phyloP scores from a whole-genome alignment of 2,329 filamentous ascomycete species.

The Metarhizium brunneum region DNA sequence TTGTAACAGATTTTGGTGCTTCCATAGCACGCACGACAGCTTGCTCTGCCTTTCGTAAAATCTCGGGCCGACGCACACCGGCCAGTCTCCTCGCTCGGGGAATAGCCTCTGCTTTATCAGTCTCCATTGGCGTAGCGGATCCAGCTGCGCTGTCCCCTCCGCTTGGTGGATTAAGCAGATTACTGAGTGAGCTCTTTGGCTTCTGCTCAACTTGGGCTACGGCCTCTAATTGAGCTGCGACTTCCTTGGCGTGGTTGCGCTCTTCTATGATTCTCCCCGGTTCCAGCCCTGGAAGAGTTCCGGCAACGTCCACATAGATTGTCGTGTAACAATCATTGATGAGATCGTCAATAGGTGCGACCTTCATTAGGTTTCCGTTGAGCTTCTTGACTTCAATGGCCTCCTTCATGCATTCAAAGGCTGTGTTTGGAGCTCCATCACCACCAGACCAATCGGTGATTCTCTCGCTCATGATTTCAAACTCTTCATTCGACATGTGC shows the following conservation, averaged over 20 bases:
- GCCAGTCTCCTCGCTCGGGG: constrained; percentile 28
- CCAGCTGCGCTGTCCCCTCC: constrained; percentile 27
- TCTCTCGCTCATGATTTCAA: constrained; percentile 45
- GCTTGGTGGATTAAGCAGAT: constrained; percentile 32
- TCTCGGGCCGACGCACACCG: constrained; percentile 45
- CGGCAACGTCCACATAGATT: constrained; percentile 60
- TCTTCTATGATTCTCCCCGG: constrained; percentile 38
- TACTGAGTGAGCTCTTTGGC: constrained; percentile 27
- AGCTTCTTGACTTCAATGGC: constrained; percentile 56
- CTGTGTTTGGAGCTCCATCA: constrained; percentile 27
- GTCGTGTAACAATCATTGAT: constrained; percentile 81
- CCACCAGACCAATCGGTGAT: constrained; percentile 45
- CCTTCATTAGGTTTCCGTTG: constrained; percentile 82
- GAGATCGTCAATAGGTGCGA: constrained; percentile 80
- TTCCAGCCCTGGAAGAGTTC: constrained; percentile 43
- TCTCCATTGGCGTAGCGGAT: constrained; percentile 25
- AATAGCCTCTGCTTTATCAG: constrained; percentile 31
- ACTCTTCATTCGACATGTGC: constrained; percentile 42
- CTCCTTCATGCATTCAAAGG: constrained; percentile 47
- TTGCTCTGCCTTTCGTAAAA: constrained; percentile 53
- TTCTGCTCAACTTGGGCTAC: constrained; percentile 20
- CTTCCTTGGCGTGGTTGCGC: constrained; percentile 32
- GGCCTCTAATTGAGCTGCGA: constrained; percentile 24
- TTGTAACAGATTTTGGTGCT: constrained; percentile 31
- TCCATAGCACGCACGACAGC: constrained; percentile 43